Conservation (phyloP, 1,284 basidiomycete genomes). For the Xerocomus nothofagi region DNA sequence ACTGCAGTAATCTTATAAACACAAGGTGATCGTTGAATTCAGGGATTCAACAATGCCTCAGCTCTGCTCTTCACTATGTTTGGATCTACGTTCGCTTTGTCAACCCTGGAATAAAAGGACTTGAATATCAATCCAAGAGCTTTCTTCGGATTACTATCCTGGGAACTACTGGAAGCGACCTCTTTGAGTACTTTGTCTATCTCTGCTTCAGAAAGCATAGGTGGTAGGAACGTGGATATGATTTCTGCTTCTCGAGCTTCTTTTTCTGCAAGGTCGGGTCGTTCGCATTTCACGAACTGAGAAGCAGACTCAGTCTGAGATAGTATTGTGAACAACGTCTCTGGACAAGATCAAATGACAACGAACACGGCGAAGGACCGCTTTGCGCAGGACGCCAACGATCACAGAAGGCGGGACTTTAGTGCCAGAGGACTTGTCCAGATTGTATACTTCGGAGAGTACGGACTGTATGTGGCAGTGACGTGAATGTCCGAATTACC, state of each 20-base stretch:
- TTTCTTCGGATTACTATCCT: constrained; percentile 38
- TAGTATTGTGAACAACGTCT: constrained; percentile 1
- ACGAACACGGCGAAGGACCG: constrained; percentile 57
- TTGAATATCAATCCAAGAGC: constrained; percentile 55
- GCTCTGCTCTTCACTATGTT: constrained; percentile 55
- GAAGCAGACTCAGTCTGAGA: constrained; percentile 57
- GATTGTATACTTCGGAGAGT: constrained; percentile 64
- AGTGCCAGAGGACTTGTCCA: constrained; percentile 55
- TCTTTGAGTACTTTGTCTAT: constrained; percentile 52
- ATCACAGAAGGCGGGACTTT: constrained; percentile 48
- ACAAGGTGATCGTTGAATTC: constrained; percentile 1
- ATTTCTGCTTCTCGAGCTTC: constrained; percentile 58
- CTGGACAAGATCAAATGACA: not conserved
- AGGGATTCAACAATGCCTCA: constrained; percentile 39
- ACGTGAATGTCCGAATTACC: not conserved
- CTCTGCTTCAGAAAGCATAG: constrained; percentile 53
- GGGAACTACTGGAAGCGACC: constrained; percentile 37
- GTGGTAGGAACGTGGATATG: constrained; percentile 57
- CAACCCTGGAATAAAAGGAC: constrained; percentile 59
- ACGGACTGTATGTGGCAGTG: constrained; percentile 52
- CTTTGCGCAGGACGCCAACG: constrained; percentile 55
- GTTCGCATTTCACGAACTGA: constrained; percentile 55
- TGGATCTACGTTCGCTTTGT: constrained; percentile 57
- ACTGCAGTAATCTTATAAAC: constrained; percentile 4
- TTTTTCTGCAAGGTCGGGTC: constrained; percentile 64